Conservation (phyloP, 805 yeast genomes). For the Teunomyces tritomae region DNA sequence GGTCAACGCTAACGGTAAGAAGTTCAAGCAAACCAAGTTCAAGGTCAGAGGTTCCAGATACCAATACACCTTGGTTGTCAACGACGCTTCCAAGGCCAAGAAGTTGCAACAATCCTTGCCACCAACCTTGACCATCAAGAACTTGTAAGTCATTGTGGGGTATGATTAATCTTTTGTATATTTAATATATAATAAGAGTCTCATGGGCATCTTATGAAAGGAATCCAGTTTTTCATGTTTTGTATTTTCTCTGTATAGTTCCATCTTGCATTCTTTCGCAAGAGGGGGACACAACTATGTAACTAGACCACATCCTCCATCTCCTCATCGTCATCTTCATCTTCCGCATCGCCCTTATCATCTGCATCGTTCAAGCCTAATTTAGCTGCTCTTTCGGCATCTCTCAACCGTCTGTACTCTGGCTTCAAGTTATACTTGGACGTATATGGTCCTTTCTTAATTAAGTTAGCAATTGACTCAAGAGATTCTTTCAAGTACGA, state of each 20-base stretch:
- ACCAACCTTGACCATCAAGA: constrained; percentile 77
- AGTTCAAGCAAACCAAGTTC: constrained; percentile 94
- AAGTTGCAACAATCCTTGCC: constrained; percentile 97
- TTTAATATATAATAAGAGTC: constrained; percentile 8
- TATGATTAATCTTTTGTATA: constrained; percentile 10
- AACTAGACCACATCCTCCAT: constrained; percentile 68
- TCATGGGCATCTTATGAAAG: constrained; percentile 4
- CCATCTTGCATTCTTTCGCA: background rate
- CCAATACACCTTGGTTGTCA: constrained; percentile 92
- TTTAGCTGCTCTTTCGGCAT: constrained; percentile 69
- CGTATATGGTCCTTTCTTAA: constrained; percentile 95
- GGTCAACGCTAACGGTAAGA: constrained; percentile 77
- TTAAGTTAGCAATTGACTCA: constrained; percentile 84
- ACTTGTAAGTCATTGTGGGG: constrained; percentile 30
- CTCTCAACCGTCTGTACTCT: constrained; percentile 79
- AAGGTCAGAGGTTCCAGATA: constrained; percentile 95
- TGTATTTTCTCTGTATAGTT: background rate
- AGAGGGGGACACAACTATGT: background rate
- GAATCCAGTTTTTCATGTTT: background rate
- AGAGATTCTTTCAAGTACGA: constrained; percentile 85
- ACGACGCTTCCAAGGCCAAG: constrained; percentile 95
- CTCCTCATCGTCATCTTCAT: constrained; percentile 64
- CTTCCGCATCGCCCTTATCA: constrained; percentile 44
- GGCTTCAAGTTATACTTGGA: constrained; percentile 86
- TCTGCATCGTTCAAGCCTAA: constrained; percentile 49